phyloP scores from a whole-genome alignment of 768 basidiomycete genomes.

The Boletus sp. region DNA sequence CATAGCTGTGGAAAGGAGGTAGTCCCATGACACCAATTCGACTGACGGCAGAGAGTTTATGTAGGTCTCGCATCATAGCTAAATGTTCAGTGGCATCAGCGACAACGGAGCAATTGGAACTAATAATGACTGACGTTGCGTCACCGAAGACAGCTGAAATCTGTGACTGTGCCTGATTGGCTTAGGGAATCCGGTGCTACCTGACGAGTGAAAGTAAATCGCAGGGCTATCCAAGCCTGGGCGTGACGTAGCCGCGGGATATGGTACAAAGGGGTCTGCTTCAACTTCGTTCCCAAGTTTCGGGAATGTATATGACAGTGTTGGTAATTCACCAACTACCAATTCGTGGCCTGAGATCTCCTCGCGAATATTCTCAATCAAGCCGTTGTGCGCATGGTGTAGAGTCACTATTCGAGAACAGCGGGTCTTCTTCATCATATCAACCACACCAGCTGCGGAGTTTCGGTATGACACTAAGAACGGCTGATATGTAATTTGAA shows the following conservation, averaged over 20 bases:
- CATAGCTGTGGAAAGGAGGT: constrained; percentile 41
- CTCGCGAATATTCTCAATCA: constrained; percentile 10
- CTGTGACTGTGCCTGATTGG: constrained; percentile 35
- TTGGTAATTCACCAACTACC: constrained; percentile 10
- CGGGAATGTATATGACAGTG: constrained; percentile 34
- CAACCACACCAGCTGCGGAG: constrained; percentile 1
- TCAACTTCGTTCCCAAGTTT: constrained; percentile 33
- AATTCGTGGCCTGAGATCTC: neutral
- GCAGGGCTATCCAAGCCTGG: neutral
- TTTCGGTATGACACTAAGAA: constrained; percentile 33
- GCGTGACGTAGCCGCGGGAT: neutral
- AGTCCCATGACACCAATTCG: constrained; percentile 31
- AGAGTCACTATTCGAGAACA: constrained; percentile 13
- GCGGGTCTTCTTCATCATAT: constrained; percentile 10
- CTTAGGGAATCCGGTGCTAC: constrained; percentile 49
- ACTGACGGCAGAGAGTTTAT: constrained; percentile 1
- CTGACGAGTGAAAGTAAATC: constrained; percentile 16
- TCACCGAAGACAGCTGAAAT: constrained; percentile 29
- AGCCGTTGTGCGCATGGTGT: constrained; percentile 5
- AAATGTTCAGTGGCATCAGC: neutral
- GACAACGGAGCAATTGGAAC: neutral
- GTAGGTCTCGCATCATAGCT: neutral
- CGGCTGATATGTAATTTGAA: constrained; percentile 10
- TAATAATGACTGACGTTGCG: constrained; percentile 27
- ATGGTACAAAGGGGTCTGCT: constrained; percentile 9